These are phyloP conservation scores for Byssochlamys sp. DNA, from an alignment of 2,329 filamentous ascomycete species.

Conservation along the genomic window DNA sequence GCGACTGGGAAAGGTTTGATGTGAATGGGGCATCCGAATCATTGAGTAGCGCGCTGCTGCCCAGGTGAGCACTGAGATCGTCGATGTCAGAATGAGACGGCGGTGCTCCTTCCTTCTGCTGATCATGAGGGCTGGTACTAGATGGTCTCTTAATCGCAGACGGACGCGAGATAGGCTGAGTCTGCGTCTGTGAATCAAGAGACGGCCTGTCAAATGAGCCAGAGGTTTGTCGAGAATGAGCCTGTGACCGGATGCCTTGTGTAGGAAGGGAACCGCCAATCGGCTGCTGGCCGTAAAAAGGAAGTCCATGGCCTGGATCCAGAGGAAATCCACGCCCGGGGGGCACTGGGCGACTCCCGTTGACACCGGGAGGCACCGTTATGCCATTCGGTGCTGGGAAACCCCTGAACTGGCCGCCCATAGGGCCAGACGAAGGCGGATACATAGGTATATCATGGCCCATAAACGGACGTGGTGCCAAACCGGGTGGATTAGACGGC, in stretches of 20 bases:
- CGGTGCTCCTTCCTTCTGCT: slow-evolving; percentile 31
- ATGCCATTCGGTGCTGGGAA: slow-evolving; percentile 43
- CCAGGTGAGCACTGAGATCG: slow-evolving; percentile 66
- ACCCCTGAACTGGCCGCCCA: slow-evolving; percentile 47
- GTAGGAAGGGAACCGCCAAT: slow-evolving; percentile 26
- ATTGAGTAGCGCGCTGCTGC: slow-evolving; percentile 77
- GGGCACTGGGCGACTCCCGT: slow-evolving; percentile 50
- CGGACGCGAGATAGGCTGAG: slow-evolving; percentile 70
- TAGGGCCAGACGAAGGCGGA: slow-evolving; percentile 41
- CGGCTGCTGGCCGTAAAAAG: slow-evolving; percentile 36
- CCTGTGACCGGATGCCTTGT: slow-evolving; percentile 34
- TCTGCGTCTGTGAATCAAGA: slow-evolving; percentile 51
- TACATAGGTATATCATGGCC: slow-evolving; percentile 48
- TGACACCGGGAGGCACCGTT: slow-evolving; percentile 51
- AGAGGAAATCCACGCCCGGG: slow-evolving; percentile 48
- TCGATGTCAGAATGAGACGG: slow-evolving; percentile 52
- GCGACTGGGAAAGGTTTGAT: slow-evolving; percentile 33
- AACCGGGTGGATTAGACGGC: slow-evolving; percentile 46
- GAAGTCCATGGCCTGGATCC: slow-evolving; percentile 35
- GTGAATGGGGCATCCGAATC: slow-evolving; percentile 62
- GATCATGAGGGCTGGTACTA: slow-evolving; percentile 53
- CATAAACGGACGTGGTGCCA: slow-evolving; percentile 44
- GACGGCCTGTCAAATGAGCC: slow-evolving; percentile 48
- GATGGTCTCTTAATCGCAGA: slow-evolving; percentile 80
- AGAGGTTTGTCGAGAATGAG: slow-evolving; percentile 69